Evolutionary conservation across 768 basidiomycete genomes (phyloP).

Genomic region (Nidularia sp.): DNA sequence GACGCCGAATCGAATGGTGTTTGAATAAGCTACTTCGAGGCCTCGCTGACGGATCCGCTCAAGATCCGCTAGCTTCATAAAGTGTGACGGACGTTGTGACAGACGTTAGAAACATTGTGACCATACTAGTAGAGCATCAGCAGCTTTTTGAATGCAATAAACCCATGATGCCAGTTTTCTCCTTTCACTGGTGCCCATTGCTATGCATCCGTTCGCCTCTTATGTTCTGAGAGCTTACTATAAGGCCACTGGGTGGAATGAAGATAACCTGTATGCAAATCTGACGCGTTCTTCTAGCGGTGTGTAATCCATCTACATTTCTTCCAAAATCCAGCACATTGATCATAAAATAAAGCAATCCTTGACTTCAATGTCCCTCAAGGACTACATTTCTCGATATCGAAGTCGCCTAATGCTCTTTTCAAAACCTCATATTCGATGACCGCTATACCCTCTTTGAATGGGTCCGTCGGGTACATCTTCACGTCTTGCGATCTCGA

Average conservation of each 20-base stretch:
- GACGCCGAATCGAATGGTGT: no score
- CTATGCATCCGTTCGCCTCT: conserved; percentile 83
- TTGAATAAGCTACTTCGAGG: no score
- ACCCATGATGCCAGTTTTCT: no score
- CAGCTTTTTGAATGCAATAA: no score
- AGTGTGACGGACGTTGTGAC: no score
- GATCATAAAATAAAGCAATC: conserved; percentile 50
- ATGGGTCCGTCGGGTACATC: conserved; percentile 90
- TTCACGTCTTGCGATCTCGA: conserved; percentile 85
- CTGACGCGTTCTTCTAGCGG: conserved; percentile 87
- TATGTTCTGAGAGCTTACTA: conserved; percentile 90
- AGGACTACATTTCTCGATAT: conserved; percentile 76
- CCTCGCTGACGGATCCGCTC: no score
- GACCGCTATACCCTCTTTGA: conserved; percentile 89
- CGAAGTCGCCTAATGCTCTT: conserved; percentile 82
- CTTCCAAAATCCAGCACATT: background rate
- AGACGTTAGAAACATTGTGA: no score
- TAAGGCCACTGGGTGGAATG: conserved; percentile 93
- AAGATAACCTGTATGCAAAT: conserved; percentile 91
- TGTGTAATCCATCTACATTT: conserved; percentile 27
- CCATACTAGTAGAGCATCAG: no score
- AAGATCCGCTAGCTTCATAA: no score
- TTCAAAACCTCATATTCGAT: conserved; percentile 92
- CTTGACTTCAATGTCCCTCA: conserved; percentile 88
- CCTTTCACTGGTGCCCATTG: background rate